Base-by-base conservation (phyloP, 31 red algal genomes). In the Endocladia muricata region DNA sequence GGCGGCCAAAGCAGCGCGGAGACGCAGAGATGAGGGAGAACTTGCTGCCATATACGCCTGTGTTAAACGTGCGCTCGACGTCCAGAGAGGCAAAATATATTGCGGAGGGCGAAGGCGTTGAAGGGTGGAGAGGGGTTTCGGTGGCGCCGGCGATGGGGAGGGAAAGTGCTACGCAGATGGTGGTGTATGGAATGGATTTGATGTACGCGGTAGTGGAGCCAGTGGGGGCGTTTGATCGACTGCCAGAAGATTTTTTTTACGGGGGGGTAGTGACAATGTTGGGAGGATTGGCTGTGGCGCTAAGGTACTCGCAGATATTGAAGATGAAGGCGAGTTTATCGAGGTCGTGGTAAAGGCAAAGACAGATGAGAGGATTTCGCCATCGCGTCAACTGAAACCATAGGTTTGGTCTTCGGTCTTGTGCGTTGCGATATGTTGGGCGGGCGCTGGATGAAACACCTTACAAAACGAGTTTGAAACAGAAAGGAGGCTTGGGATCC, bases 211-310 rank as follows among this genome's bases (percentile, higher is more conserved):
- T 48, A 33, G 58, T 83, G 22, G 70, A 85, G 48, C 82, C 82
- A 13, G 68, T 74, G 19, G 90, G 90, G 56, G 77, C 62, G 13
- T 93, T 81, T 55, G 90, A 93, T 72, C 33, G 49, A 1, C 70
- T 93, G 15, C 44, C 76, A 28, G 60, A 22, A 29, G 76, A 82
- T 37, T 85, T 85, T 52, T 51, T n/a, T 28, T 83, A 77, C 62
- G 35, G 38, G 19, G 39, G 71, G 34, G 76, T 85, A 1, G 68
- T 80, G 32, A 23, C 28, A 13, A 70, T 83, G 31, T 62, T 87
- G 35, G 52, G 41, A 47, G 47, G 32, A 2, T 41, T 82, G 32
- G 39, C 60, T 7, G 49, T 38, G 30, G 23, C 73, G 0, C 41
- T 76, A 22, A 23, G 76, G 6, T 91, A 77, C 36, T 83, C 68